These are phyloP conservation scores for Botryosphaeria agaves DNA, from an alignment of 2,329 filamentous ascomycete genomes.

Conservation along the genomic window DNA sequence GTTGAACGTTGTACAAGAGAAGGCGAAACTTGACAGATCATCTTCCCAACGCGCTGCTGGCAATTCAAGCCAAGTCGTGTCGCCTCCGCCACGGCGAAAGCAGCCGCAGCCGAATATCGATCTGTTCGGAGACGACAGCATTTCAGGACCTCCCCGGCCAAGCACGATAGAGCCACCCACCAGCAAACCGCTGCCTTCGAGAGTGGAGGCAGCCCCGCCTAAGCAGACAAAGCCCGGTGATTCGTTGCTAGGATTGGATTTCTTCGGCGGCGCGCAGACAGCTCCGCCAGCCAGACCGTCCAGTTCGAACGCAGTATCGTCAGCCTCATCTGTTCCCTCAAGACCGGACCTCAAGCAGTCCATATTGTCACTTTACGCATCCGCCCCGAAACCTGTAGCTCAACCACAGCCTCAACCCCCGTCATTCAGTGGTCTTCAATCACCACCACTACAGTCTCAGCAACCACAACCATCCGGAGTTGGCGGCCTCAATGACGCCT, in stretches of 20 bases:
- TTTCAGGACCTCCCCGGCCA: conserved; percentile 47
- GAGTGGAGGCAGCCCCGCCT: conserved; percentile 42
- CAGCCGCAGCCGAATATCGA: conserved; percentile 41
- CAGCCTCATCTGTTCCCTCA: conserved; percentile 44
- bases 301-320: conserved; percentile 52
- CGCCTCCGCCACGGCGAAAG: too few species aligned
- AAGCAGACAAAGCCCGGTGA: conserved; percentile 57
- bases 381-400: conserved; percentile 59
- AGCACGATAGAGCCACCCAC: conserved; percentile 53
- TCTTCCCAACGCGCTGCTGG: conserved; percentile 29
- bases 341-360: conserved; percentile 93
- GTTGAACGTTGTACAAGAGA: conserved; percentile 49
- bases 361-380: conserved; percentile 86
- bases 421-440: conserved; percentile 27
- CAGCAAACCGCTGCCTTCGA: conserved; percentile 39
- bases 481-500: conserved; percentile 66
- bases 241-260: conserved; percentile 81
- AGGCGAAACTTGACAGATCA: conserved; percentile 48
- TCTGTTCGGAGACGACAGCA: conserved; percentile 62
- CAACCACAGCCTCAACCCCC: conserved; percentile 28
- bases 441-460: conserved; percentile 29
- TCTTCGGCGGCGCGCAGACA: conserved; percentile 57
- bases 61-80: conserved; percentile 8
- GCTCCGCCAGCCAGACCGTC: conserved; percentile 60
- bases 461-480: conserved; percentile 30